phyloP scores from a whole-genome alignment of 441 rosid species.

The Adansonia madagascariensis region DNA sequence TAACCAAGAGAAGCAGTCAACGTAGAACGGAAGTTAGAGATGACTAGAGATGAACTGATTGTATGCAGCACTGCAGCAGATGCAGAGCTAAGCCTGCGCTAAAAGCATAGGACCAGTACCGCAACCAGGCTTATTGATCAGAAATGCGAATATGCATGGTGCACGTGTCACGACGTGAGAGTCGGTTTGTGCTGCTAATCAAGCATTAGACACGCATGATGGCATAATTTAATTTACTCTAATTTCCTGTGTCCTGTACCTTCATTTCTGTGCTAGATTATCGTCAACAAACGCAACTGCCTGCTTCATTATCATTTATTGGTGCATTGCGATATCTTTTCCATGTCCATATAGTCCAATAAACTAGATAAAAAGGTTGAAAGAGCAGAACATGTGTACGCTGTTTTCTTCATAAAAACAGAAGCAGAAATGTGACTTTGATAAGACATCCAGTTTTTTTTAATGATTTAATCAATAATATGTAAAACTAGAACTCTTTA shows the following conservation, averaged over 20 bases:
- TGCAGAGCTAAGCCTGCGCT: too few relatives aligned
- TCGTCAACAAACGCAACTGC: background rate
- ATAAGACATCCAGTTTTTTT: too few relatives aligned
- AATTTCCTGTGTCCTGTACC: too few relatives aligned
- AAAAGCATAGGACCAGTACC: too few relatives aligned
- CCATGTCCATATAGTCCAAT: background rate
- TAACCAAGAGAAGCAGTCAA: background rate
- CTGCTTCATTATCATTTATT: background rate
- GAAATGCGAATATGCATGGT: too few relatives aligned
- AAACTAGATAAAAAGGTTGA: background rate
- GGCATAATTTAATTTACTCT: too few relatives aligned
- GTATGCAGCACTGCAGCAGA: background rate
- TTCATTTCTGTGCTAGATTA: too few relatives aligned
- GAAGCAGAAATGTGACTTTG: background rate
- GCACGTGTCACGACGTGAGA: too few relatives aligned
- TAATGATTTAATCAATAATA: too few relatives aligned
- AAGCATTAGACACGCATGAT: too few relatives aligned
- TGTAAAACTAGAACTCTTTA: background rate
- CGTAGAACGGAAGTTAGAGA: background rate
- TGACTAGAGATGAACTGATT: background rate
- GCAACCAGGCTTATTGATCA: too few relatives aligned
- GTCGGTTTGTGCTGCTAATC: too few relatives aligned
- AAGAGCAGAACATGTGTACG: background rate
- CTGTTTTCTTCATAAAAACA: background rate
- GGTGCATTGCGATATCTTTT: background rate